phyloP scores from a whole-genome alignment of 495 filamentous ascomycete species.

The Penicillium verhagenii region DNA sequence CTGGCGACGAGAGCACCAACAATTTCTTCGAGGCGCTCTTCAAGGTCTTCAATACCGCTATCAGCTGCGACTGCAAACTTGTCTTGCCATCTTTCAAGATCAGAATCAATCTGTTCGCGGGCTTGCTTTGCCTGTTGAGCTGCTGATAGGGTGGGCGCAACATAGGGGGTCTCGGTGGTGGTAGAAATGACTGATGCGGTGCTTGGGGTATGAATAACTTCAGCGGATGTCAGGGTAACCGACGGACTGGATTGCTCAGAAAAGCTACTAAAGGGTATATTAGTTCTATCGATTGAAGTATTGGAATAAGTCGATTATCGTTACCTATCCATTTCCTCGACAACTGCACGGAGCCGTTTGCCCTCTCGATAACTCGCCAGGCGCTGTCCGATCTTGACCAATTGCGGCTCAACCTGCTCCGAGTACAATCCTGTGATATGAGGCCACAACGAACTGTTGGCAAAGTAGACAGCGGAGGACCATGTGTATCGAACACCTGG shows the following conservation, averaged over 20 bases:
- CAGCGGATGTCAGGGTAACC: constrained; percentile 19
- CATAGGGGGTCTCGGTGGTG: constrained; percentile 20
- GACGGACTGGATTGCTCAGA: constrained; percentile 30
- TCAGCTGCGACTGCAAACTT: constrained; percentile 82
- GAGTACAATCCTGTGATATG: constrained; percentile 75
- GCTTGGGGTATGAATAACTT: constrained; percentile 19
- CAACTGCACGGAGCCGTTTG: constrained; percentile 56
- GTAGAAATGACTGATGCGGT: constrained; percentile 23
- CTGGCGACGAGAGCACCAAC: constrained; percentile 67
- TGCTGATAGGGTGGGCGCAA: constrained; percentile 32
- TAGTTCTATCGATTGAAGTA: constrained; percentile 1
- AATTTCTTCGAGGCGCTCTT: constrained; percentile 72
- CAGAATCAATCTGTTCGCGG: constrained; percentile 68
- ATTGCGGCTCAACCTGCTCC: constrained; percentile 91
- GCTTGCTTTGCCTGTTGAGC: constrained; percentile 50
- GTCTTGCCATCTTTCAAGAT: constrained; percentile 77
- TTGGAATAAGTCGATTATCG: not conserved
- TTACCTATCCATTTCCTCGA: constrained; percentile 56
- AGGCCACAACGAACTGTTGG: constrained; percentile 75
- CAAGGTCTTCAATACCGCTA: constrained; percentile 71
- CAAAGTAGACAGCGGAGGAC: constrained; percentile 63
- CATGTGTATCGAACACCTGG: constrained; percentile 71
- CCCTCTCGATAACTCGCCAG: constrained; percentile 79
- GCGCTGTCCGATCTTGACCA: constrained; percentile 86
- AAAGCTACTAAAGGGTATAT: constrained; percentile 20